Conservation (phyloP, 2,329 filamentous ascomycete species). For the Claviceps pazoutovae region DNA sequence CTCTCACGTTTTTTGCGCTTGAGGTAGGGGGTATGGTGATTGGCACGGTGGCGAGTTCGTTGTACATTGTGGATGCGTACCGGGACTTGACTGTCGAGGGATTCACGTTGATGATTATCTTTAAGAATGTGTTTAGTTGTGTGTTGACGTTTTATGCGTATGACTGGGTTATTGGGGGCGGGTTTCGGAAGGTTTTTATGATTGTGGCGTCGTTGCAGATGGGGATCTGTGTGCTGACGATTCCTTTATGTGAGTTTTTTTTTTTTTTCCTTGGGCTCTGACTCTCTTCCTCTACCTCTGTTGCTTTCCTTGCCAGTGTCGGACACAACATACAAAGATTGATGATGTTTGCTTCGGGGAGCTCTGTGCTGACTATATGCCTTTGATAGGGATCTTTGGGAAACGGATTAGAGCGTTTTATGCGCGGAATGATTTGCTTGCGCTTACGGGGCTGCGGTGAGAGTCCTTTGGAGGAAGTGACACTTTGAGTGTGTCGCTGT, state of each 20-base stretch:
- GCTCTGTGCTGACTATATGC: not conserved
- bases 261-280: not conserved
- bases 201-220: conserved; percentile 65
- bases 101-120: conserved; percentile 80
- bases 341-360: too few species aligned
- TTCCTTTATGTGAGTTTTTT: conserved; percentile 60
- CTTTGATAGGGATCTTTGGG: conserved; percentile 53
- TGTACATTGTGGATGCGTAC: conserved; percentile 90
- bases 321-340: too few species aligned
- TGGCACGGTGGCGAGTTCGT: conserved; percentile 68
- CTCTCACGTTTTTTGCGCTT: conserved; percentile 70
- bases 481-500: too few species aligned
- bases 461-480: not conserved
- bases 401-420: conserved; percentile 67
- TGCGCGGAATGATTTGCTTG: conserved; percentile 57
- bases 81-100: conserved; percentile 74
- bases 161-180: conserved; percentile 59
- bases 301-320: too few species aligned
- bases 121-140: conserved; percentile 92
- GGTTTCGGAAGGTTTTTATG: conserved; percentile 50
- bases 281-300: too few species aligned
- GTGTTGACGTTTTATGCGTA: conserved; percentile 73
- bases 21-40: conserved; percentile 86
- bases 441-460: conserved; percentile 18
- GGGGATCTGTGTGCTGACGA: conserved; percentile 56